phyloP scores from a whole-genome alignment of 495 filamentous ascomycete species.

The Aspergillus funiculosus region DNA sequence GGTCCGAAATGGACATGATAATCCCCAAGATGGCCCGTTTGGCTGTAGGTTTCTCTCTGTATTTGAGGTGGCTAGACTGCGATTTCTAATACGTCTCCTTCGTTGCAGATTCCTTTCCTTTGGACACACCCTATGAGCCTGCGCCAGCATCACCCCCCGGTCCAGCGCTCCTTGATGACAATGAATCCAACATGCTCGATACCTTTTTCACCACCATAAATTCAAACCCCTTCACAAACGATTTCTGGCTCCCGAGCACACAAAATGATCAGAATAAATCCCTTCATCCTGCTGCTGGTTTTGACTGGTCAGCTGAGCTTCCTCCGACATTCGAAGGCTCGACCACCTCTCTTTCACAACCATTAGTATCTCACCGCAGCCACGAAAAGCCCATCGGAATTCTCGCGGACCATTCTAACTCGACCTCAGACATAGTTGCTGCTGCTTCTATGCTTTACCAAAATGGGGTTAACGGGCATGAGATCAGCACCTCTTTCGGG shows the following conservation, averaged over 20 bases:
- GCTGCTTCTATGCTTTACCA: slow-evolving; percentile 46
- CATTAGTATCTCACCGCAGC: slow-evolving; percentile 26
- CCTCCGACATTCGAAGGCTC: slow-evolving; percentile 57
- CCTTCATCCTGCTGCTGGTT: slow-evolving; percentile 36
- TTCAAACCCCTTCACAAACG: slow-evolving; percentile 47
- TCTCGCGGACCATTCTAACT: slow-evolving; percentile 18
- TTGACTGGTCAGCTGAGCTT: slow-evolving; percentile 51
- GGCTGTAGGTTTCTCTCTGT: slow-evolving; percentile 47
- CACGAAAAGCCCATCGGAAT: slow-evolving; percentile 24
- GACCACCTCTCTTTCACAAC: slow-evolving; percentile 55
- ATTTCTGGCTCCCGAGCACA: slow-evolving; percentile 40
- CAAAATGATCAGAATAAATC: slow-evolving; percentile 45
- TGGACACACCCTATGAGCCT: slow-evolving; percentile 50
- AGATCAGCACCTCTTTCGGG: slow-evolving; percentile 26
- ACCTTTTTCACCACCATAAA: slow-evolving; percentile 58
- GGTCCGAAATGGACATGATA: slow-evolving; percentile 26
- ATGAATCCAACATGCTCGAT: slow-evolving; percentile 55
- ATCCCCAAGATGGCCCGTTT: slow-evolving; percentile 46
- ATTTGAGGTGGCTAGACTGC: not conserved
- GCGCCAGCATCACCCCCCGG: slow-evolving; percentile 54
- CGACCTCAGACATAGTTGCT: slow-evolving; percentile 45
- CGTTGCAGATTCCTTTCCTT: slow-evolving; percentile 38
- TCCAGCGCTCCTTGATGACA: slow-evolving; percentile 54
- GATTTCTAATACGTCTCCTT: slow-evolving; percentile 19
- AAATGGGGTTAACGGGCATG: slow-evolving; percentile 28